These are phyloP conservation scores for Arthroderma uncinatum DNA, from an alignment of 2,329 filamentous ascomycete species.

Conservation along the genomic window DNA sequence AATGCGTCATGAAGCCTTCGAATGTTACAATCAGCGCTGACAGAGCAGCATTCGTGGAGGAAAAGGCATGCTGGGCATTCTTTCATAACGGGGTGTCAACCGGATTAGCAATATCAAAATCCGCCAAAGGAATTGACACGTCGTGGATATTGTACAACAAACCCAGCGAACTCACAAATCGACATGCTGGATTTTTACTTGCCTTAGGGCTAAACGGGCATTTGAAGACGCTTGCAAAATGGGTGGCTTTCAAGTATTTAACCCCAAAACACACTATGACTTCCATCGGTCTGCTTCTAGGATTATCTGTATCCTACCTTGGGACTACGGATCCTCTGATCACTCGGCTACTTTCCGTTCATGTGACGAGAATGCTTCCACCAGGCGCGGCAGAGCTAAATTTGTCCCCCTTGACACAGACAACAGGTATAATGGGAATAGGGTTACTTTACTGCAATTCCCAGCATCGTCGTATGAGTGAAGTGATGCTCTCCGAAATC, in stretches of 20 bases:
- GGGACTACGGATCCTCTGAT: slow-evolving; percentile 97
- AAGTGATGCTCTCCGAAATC: slow-evolving; percentile 96
- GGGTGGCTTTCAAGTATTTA: slow-evolving; percentile 98
- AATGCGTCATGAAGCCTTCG: slow-evolving; percentile 80
- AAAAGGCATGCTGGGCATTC: slow-evolving; percentile 96
- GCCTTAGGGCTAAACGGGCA: slow-evolving; percentile 90
- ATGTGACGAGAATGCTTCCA: slow-evolving; percentile 89
- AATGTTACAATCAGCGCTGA: slow-evolving; percentile 92
- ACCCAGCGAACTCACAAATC: slow-evolving; percentile 79
- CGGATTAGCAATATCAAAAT: slow-evolving; percentile 77
- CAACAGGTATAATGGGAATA: slow-evolving; percentile 93
- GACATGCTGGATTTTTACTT: slow-evolving; percentile 89
- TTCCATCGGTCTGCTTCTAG: slow-evolving; percentile 85
- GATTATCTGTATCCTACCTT: slow-evolving; percentile 83
- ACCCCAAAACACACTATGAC: slow-evolving; percentile 99
- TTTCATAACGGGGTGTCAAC: slow-evolving; percentile 95
- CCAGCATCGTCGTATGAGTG: slow-evolving; percentile 95
- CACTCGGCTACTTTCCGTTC: slow-evolving; percentile 83
- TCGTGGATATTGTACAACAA: slow-evolving; percentile 99
- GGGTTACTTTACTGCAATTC: slow-evolving; percentile 88
- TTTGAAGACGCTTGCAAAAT: slow-evolving; percentile 86
- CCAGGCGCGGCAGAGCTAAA: slow-evolving; percentile 89
- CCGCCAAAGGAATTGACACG: slow-evolving; percentile 88
- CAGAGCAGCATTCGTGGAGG: slow-evolving; percentile 74
- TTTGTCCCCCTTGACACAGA: slow-evolving; percentile 83